Evolutionary conservation across 805 yeast genomes (phyloP), one percentile per base, ranked within the genome.

Genomic region (Phaffomyces thermotolerans): DNA sequence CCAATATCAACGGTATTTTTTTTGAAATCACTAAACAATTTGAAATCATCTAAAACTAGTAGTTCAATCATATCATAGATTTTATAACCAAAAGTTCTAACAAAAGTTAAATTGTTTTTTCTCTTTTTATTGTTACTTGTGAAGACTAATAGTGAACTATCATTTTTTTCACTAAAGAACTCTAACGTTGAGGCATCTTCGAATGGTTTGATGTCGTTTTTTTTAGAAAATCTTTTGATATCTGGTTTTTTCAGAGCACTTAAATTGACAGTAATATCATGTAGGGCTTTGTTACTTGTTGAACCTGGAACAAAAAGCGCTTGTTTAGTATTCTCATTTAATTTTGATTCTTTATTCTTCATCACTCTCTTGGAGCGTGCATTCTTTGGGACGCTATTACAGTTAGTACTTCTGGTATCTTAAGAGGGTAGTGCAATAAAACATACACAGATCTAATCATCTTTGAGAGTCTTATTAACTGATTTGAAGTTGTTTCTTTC

Each of bases 281-380:
- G 96, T 37, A 89, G 70, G 8, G 84, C 66, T 62, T 85, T 80
- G 65, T 78, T 86, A 38, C 90, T 72, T 15, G 88, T 82, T 42
- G 84, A 68, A 14, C 98, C 99, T 17, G 96, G 96, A 36, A 93
- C 80, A 57, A 93, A 93, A 45, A 93, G 73, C 0, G 96, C 97
- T 43, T 79, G 76, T 66, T 93, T 93, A 49, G 83, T 79, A 64
- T 93, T 90, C 64, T 93, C 99, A 8, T 84, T 84, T 38, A 88
- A 64, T 66, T 89, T 91, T 42, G 97, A 78, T 57, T 89, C 96
- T 56, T 79, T 83, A 57, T 84, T 84, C 50, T 89, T 95, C 51
- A 90, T 62, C 7, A 96, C 98, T 66, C 99, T 80, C 70, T 93
- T 93, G 44, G 96, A 78, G 60, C 98, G 88, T 43, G 96, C 96